phyloP scores from a whole-genome alignment of 2,329 filamentous ascomycete genomes.

The Emmonsiellopsis sp. region DNA sequence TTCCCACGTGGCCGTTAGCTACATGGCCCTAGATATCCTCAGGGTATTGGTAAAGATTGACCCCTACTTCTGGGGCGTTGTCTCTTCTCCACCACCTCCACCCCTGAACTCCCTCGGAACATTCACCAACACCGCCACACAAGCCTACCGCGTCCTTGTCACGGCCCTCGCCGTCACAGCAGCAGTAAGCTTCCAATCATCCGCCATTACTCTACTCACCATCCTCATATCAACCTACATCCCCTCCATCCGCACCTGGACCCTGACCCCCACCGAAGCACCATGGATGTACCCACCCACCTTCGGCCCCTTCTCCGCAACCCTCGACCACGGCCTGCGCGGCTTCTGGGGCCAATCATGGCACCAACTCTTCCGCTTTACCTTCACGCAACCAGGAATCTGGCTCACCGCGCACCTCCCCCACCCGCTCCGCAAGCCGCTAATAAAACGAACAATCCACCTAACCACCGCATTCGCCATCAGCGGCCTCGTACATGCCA shows the following conservation, averaged over 20 bases:
- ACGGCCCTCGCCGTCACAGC: constrained; percentile 42
- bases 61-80: constrained; percentile 61
- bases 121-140: constrained; percentile 40
- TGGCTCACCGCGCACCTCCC: constrained; percentile 26
- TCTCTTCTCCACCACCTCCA: constrained; percentile 39
- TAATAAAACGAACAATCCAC: constrained; percentile 15
- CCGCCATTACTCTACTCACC: constrained; percentile 53
- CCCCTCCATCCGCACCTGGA: constrained; percentile 44
- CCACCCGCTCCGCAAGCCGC: constrained; percentile 14
- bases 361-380: constrained; percentile 81
- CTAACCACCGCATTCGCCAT: constrained; percentile 24
- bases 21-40: constrained; percentile 60
- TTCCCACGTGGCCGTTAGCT: constrained; percentile 45
- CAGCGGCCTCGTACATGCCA: constrained; percentile 52
- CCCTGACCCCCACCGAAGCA: constrained; percentile 52
- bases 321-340: constrained; percentile 56
- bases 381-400: constrained; percentile 31
- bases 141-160: constrained; percentile 48
- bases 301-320: constrained; percentile 39
- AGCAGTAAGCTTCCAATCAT: constrained; percentile 54
- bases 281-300: constrained; percentile 54
- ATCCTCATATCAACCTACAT: constrained; percentile 42
- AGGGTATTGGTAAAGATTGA: constrained; percentile 65
- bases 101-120: constrained; percentile 32
- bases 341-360: constrained; percentile 83